Base-by-base conservation (phyloP, 2,329 filamentous ascomycete genomes). In the Ophioceras dolichostomum region DNA sequence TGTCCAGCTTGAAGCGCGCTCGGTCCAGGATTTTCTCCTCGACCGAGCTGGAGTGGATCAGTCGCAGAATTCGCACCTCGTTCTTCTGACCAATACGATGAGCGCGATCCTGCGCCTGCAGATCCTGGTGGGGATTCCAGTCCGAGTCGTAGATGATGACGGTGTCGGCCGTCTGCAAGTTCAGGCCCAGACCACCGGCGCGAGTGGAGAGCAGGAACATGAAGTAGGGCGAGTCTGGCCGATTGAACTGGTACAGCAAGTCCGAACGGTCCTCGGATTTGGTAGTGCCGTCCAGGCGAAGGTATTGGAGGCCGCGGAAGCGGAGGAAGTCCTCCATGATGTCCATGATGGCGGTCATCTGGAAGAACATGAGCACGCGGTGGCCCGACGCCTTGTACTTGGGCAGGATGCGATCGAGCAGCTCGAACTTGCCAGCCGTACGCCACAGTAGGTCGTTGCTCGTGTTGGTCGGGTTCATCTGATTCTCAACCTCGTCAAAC, bases 1-100 rank as follows among this genome's bases (percentile, higher is more conserved):
- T 95, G 58, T 96, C 89, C 46, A 98, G 74, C 72, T 98, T 98
- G 73, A 83, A 98, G 48, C 94, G 83, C 3, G 91, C 91, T 56
- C 89, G 83, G 58, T 96, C 91, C 37, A 98, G 67, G 55, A 98
- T 98, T 68, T 96, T 95, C 61, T 98, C 91, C 61, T 98, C 91
- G 3, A 98, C 88, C 0, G 91, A 96, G 52, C 94, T 94, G 9
- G 87, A 93, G 46, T 83, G 95, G 59, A 98, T 96, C 32, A 98
- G 70, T 59, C 91, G 81, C 42, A 98, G 65, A 57, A 98, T 98
- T 50, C 91, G 83, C 39, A 98, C 91, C 60, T 98, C 91, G 51
- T 98, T 98, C 78, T 98, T 98, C 60, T 98, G 91, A 43, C 91
- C 91, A 48, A 98, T 98, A 82, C 91, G 89, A 77, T 98, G 91